A percentile compares a stretch with the other conserved stretches of the same genome.
These are phyloP conservation scores for Myrica gale DNA, from an alignment of 306 rosid genomes.

Conservation along the genomic window DNA sequence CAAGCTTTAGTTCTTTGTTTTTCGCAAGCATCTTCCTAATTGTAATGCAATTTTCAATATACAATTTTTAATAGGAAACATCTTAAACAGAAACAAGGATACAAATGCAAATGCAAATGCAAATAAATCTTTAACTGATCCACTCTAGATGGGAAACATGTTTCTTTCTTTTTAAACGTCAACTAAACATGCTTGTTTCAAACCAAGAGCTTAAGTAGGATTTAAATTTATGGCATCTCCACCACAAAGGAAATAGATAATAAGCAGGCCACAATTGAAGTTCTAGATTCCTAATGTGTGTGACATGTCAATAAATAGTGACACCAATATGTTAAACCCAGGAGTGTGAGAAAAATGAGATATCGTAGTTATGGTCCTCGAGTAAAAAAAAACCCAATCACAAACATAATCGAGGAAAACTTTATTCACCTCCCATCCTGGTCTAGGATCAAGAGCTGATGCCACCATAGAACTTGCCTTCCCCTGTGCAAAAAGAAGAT, in stretches of 20 bases:
- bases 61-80: background rate
- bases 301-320: background rate
- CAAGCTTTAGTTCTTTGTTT: background rate
- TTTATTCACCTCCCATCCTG: conserved; percentile 86
- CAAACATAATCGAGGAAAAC: conserved; percentile 22
- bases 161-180: background rate
- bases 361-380: background rate
- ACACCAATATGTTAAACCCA: background rate
- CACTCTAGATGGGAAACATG: background rate
- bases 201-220: background rate
- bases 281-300: too few relatives aligned
- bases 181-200: background rate
- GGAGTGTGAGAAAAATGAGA: background rate
- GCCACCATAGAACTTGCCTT: conserved; percentile 98
- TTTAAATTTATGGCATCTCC: background rate
- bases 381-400: background rate
- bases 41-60: background rate
- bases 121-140: background rate
- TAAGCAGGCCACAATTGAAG: too few relatives aligned
- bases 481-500: conserved; percentile 49
- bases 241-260: too few relatives aligned
- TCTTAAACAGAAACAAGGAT: background rate
- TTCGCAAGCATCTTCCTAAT: background rate
- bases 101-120: too few relatives aligned
- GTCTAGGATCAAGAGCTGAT: conserved; percentile 78